Evolutionary conservation across 163 green algal genomes (phyloP), one percentile per base, ranked within the genome.

Genomic region (Trebouxiophyceae sp.): DNA sequence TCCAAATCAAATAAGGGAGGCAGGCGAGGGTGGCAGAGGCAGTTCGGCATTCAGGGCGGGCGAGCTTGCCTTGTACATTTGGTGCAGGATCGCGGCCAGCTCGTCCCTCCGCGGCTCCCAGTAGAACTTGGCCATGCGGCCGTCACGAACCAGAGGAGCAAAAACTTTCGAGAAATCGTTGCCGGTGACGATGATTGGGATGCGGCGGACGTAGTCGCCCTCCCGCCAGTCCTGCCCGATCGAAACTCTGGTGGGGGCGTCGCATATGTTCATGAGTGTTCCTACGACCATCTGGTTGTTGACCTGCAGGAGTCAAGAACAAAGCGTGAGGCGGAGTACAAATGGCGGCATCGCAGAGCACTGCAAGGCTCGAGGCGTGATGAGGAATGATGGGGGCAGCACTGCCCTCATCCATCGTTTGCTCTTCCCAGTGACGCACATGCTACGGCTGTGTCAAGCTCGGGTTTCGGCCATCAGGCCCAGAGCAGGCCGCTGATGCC

Each of bases 181-280:
- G 65, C 88, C 88, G 12, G 89, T 96, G 22, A 95, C 84, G 33
- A 96, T 91, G 74, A 96, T 94, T 29, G 90, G 90, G 29, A 91
- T 81, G 16, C 90, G 46, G 30, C 71, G 70, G 23, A 86, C 78
- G 4, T 63, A 39, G 34, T 79, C 66, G 4, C 75, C 63, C 27
- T 84, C 72, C 26, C 77, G 70, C 89, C 89, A 97, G 20, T 82
- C 77, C 47, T 81, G 66, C 19, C 76, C 75, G 0, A 87, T 63
- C 24, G 45, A 76, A 1, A 95, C 85, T n/a, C 55, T 58, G 59
- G 78, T 95, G 57, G 91, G 91, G 76, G 93, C 70, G 77, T 97
- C 92, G 57, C 84, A 93, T 5, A 97, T 84, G 80, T 92, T 93
- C 92, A 97, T 97, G 5, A 97, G 74, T 5, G 89, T 95, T n/a